phyloP scores from a whole-genome alignment of 495 filamentous ascomycete species.

The Acidiella bohemica region DNA sequence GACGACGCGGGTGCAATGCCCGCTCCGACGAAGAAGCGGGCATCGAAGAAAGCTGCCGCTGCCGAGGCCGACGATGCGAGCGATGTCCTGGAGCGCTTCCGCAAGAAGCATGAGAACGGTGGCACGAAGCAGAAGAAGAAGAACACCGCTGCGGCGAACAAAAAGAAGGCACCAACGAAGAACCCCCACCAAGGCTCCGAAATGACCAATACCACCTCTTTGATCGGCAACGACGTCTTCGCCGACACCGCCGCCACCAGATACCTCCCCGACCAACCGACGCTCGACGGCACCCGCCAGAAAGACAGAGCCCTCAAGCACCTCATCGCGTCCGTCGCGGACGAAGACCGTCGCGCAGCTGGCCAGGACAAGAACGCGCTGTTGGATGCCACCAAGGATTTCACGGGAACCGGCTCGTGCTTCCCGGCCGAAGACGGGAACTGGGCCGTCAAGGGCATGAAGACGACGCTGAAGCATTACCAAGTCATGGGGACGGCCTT shows the following conservation, averaged over 20 bases:
- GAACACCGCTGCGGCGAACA: not conserved
- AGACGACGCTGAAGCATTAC: conserved; percentile 35
- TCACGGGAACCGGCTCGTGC: conserved; percentile 26
- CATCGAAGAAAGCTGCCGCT: not conserved
- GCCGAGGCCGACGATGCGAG: not conserved
- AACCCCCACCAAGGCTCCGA: not conserved
- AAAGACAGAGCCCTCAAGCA: conserved; percentile 21
- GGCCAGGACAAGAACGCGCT: conserved; percentile 14
- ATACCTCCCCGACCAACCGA: conserved; percentile 14
- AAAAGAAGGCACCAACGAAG: conserved; percentile 4
- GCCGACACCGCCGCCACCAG: conserved; percentile 14
- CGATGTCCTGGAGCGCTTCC: not conserved
- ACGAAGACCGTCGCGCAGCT: conserved; percentile 12
- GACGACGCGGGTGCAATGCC: not conserved
- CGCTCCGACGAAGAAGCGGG: not conserved
- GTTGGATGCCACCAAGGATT: conserved; percentile 29
- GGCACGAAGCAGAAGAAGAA: no score
- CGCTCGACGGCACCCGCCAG: conserved; percentile 9
- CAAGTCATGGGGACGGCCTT: conserved; percentile 43
- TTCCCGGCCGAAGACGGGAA: conserved; percentile 23
- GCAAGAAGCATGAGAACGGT: not conserved
- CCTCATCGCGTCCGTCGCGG: conserved; percentile 24
- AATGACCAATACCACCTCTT: conserved; percentile 4
- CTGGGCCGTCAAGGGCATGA: conserved; percentile 39
- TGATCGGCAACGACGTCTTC: conserved; percentile 21